Evolutionary conservation across 2,329 filamentous ascomycete genomes (phyloP), one percentile per base, ranked within the genome.

Genomic region (Fusarium sterilihyphosum): DNA sequence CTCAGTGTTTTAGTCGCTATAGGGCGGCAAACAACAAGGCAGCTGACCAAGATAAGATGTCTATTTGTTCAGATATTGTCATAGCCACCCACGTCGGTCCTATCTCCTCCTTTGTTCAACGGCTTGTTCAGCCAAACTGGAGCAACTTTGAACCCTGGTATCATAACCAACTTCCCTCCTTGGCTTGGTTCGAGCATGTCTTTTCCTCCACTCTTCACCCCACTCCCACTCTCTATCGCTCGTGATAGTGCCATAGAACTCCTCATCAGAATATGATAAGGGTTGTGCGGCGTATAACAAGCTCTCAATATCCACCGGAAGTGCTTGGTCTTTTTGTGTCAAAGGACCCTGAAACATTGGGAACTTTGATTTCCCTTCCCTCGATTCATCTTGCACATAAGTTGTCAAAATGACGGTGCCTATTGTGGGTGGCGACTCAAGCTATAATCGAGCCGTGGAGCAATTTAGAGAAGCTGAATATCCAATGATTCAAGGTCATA

Each of bases 401-500:
- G 37, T 18, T 35, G 44, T 16, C 29, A 41, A 72, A 18, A 74
- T 74, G 67, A 41, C 49, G 14, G 35, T 43, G 22, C 29, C 41
- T 38, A 54, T 43, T 54, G n/a, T 38, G 40, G 31, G 59, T 54
- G 67, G 54, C 49, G 44, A 67, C 31, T 53, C 56, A n/a, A 59
- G 52, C 73, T 94, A 94, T 80, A 90, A 93, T 80, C 80, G 81
- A 64, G 83, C 83, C 38, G 86, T 94, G 24, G 90, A 93, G 80
- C 79, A 79, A 20, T 85, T 93, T 37, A 86, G 92, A 69, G 82
- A 86, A 22, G 79, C 79, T 40, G 91, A 94, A 76, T 94, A 90
- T 81, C 92, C 92, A 33, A 92, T 93, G 91, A 85, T 94, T 49
- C 85, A 88, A 83, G 91, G 92, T 92, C 65, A 78, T 68, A 50